Evolutionary conservation across 2,329 filamentous ascomycete genomes (phyloP).

Genomic region (Phialophora verrucosa): DNA sequence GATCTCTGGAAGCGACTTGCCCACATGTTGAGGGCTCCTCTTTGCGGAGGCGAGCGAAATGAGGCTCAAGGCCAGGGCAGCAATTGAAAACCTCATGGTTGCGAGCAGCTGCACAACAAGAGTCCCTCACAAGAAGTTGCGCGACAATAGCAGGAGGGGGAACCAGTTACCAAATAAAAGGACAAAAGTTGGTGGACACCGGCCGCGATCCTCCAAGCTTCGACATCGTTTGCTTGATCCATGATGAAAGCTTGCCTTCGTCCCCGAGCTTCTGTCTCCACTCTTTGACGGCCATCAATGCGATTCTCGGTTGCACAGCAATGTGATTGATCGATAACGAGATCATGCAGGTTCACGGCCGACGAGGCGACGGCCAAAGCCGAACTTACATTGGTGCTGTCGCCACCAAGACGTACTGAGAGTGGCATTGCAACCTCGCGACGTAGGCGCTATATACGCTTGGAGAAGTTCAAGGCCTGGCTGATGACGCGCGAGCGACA

Average conservation of each 20-base stretch:
- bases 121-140: slow-evolving; percentile 4
- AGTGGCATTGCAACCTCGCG: slow-evolving; percentile 14
- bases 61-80: slow-evolving; percentile 29
- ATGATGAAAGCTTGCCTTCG: slow-evolving; percentile 15
- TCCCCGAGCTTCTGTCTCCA: background rate
- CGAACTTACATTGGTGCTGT: slow-evolving; percentile 9
- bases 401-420: background rate
- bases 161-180: slow-evolving; percentile 6
- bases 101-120: background rate
- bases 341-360: slow-evolving; percentile 12
- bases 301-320: slow-evolving; percentile 1
- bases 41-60: slow-evolving; percentile 29
- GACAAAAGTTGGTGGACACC: background rate
- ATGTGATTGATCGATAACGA: slow-evolving; percentile 27
- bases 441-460: slow-evolving; percentile 9
- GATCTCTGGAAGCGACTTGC: slow-evolving; percentile 34
- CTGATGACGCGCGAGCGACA: slow-evolving; percentile 11
- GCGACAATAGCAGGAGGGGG: slow-evolving; percentile 2
- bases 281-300: slow-evolving; percentile 8
- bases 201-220: slow-evolving; percentile 9
- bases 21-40: slow-evolving; percentile 37
- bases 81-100: slow-evolving; percentile 35
- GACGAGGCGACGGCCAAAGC: slow-evolving; percentile 15
- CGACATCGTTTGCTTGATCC: slow-evolving; percentile 5
- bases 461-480: slow-evolving; percentile 2